phyloP scores from a whole-genome alignment of 2,329 filamentous ascomycete genomes.

The Fusarium sp. region DNA sequence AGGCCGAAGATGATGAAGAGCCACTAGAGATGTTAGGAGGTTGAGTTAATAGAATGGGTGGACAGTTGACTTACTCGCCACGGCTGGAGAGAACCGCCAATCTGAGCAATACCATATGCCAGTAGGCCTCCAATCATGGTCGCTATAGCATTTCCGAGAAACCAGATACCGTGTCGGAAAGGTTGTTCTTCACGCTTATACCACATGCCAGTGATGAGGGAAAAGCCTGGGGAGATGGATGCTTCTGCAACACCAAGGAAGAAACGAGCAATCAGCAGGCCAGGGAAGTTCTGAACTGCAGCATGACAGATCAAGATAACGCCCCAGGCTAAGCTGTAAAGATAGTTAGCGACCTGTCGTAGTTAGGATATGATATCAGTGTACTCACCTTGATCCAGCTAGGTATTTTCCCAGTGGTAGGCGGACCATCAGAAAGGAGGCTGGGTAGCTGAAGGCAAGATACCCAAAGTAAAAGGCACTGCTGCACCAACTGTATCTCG shows the following conservation, averaged over 20 bases:
- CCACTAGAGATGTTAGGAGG: conserved; percentile 15
- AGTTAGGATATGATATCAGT: rapidly evolving
- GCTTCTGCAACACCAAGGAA: conserved; percentile 41
- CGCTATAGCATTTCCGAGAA: conserved; percentile 38
- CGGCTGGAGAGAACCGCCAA: conserved; percentile 22
- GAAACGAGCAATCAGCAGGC: conserved; percentile 32
- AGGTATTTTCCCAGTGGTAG: conserved; percentile 37
- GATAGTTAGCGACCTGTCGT: background rate
- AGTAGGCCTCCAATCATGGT: conserved; percentile 38
- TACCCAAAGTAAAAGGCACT: conserved; percentile 42
- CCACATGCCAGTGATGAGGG: conserved; percentile 42
- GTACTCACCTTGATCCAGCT: conserved; percentile 26
- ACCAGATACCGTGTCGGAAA: conserved; percentile 41
- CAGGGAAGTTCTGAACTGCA: conserved; percentile 29
- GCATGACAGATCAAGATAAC: conserved; percentile 36
- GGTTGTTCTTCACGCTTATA: conserved; percentile 40
- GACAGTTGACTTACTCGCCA: conserved; percentile 29
- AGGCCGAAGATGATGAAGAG: conserved; percentile 41
- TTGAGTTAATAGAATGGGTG: rapidly evolving
- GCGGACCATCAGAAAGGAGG: conserved; percentile 39
- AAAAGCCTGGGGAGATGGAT: conserved; percentile 40
- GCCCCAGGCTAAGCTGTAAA: conserved; percentile 27
- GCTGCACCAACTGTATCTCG: conserved; percentile 38
- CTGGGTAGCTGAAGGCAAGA: conserved; percentile 40
- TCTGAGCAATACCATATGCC: conserved; percentile 39